Evolutionary conservation across 768 basidiomycete species (phyloP).

Genomic region (Kwoniella sp.): DNA sequence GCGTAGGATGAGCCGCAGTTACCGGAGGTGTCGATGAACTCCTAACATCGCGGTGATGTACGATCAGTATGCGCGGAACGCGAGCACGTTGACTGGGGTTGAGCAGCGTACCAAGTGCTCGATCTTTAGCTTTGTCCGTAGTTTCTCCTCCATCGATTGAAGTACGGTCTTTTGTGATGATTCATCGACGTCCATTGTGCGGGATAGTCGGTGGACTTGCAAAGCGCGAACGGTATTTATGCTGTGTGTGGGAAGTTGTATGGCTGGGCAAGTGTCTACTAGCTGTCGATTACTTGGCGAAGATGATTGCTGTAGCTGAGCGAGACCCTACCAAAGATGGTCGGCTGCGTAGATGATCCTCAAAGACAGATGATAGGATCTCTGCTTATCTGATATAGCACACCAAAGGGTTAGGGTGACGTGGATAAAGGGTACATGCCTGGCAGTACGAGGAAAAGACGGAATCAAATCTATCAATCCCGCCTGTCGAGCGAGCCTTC

Average conservation of each 20-base stretch:
- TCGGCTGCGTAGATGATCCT: too few relatives aligned
- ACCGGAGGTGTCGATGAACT: constrained; percentile 47
- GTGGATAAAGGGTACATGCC: constrained; percentile 1
- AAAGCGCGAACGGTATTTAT: neutral
- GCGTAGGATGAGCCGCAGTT: constrained; percentile 48
- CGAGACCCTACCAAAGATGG: too few relatives aligned
- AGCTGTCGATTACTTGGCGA: too few relatives aligned
- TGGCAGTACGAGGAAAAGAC: too few relatives aligned
- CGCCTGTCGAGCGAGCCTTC: too few relatives aligned
- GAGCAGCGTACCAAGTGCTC: constrained; percentile 31
- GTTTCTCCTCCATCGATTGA: constrained; percentile 31
- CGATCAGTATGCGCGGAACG: constrained; percentile 7
- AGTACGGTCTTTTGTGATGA: constrained; percentile 1
- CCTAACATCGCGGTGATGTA: constrained; percentile 22
- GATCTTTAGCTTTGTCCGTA: constrained; percentile 24
- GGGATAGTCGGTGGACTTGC: neutral
- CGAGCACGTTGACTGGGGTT: constrained; percentile 15
- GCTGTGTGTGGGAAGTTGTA: neutral
- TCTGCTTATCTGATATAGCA: constrained; percentile 5
- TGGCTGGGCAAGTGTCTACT: too few relatives aligned
- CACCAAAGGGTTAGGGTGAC: neutral
- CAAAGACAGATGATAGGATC: too few relatives aligned
- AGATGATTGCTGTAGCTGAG: too few relatives aligned
- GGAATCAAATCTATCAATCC: constrained; percentile 1
- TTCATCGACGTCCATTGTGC: constrained; percentile 16